phyloP scores from a whole-genome alignment of 2,329 filamentous ascomycete genomes.

The Acephala macrosclerotiorum region DNA sequence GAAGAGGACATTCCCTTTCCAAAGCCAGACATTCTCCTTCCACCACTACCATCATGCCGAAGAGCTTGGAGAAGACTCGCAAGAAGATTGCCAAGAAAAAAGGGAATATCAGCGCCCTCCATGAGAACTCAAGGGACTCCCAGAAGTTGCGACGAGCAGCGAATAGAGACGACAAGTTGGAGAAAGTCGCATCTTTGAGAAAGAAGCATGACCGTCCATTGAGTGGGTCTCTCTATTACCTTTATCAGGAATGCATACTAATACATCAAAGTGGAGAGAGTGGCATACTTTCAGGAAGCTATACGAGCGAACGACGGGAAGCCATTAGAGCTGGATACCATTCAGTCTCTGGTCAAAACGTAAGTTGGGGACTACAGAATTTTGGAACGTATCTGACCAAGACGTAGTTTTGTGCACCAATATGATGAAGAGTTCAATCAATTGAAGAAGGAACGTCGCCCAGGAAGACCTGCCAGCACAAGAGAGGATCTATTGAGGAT shows the following conservation, averaged over 20 bases:
- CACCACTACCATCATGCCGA: constrained; percentile 67
- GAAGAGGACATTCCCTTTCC: too few species aligned
- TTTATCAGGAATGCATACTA: constrained; percentile 20
- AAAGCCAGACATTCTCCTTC: constrained; percentile 12
- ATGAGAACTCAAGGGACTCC: constrained; percentile 89
- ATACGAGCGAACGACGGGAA: constrained; percentile 59
- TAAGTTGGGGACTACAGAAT: constrained; percentile 52
- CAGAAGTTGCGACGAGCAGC: constrained; percentile 80
- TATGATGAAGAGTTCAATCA: constrained; percentile 74
- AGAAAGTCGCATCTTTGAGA: constrained; percentile 72
- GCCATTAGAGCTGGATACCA: constrained; percentile 60
- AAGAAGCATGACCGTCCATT: constrained; percentile 78
- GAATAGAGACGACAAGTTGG: constrained; percentile 82
- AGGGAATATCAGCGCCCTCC: constrained; percentile 75
- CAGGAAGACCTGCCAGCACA: constrained; percentile 79
- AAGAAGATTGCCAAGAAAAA: constrained; percentile 93
- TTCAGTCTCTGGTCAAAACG: constrained; percentile 69
- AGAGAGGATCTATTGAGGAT: constrained; percentile 80
- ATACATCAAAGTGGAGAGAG: constrained; percentile 64
- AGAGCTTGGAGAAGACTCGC: constrained; percentile 79
- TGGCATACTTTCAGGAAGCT: constrained; percentile 75
- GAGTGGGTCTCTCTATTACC: constrained; percentile 53
- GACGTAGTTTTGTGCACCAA: constrained; percentile 67
- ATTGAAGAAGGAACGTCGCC: constrained; percentile 73
- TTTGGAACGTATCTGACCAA: constrained; percentile 19